These are phyloP conservation scores for Tillandsia fasciculata DNA, from an alignment of 176 grass and related monocot species.

Conservation along the genomic window DNA sequence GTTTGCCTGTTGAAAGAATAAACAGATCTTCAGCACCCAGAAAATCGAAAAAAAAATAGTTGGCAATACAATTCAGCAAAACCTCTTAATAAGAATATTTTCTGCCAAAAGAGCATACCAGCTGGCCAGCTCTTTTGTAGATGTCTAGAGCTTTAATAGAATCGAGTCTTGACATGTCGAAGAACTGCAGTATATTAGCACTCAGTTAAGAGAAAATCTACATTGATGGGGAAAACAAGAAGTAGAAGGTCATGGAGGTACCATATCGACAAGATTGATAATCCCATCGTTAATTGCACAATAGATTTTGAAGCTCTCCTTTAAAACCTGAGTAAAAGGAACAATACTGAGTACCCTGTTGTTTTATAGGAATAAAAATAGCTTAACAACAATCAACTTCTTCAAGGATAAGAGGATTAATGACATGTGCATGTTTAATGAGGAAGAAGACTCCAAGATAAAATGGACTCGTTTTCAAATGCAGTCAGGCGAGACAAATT, in stretches of 20 bases:
- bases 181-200: constrained; percentile 41
- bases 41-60: neutral
- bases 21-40: constrained; percentile 10
- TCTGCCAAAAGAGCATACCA: constrained; percentile 27
- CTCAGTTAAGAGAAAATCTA: neutral
- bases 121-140: constrained; percentile 61
- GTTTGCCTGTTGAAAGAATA: constrained; percentile 41
- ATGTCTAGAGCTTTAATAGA: constrained; percentile 66
- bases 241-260: constrained; percentile 10
- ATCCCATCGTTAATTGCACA: constrained; percentile 86
- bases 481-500: too few relatives aligned
- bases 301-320: constrained; percentile 92
- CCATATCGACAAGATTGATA: constrained; percentile 79
- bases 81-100: neutral
- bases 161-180: constrained; percentile 77
- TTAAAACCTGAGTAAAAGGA: constrained; percentile 38
- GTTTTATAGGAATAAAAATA: too few relatives aligned
- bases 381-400: too few relatives aligned
- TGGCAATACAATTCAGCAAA: neutral
- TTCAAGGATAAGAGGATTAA: too few relatives aligned
- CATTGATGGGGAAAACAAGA: neutral
- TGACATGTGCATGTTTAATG: too few relatives aligned
- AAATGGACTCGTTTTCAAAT: too few relatives aligned
- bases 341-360: too few relatives aligned
- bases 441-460: too few relatives aligned